Base-by-base conservation (phyloP, 2,329 filamentous ascomycete species). In the Talaromyces sp. region DNA sequence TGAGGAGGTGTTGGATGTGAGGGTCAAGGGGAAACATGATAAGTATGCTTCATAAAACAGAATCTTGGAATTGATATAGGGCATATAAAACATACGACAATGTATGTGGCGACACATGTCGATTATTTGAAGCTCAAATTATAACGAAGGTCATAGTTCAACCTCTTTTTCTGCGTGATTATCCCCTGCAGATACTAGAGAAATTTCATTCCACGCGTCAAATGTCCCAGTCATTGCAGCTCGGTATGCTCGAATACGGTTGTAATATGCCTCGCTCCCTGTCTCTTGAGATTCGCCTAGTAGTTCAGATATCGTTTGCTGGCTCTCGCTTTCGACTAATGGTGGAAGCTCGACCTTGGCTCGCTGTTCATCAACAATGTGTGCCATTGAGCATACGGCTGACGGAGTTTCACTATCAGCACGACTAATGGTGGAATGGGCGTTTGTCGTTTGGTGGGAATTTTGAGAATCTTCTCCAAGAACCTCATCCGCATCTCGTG, bases 1-100 rank as follows among this genome's bases (percentile, higher is more conserved):
- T 75, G 93, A 98, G 79, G 86, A 86, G 70, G 79, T 97, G 72
- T 79, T 98, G 69, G 89, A 96, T 78, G 82, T 97, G 63, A 95
- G 94, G 78, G 90, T 95, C 35, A 97, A 97, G 82, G 88, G 88
- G 64, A 97, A 96, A 80, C 93, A 96, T 79, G 93, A 97, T 79
- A 96, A 96, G 77, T 97, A 82, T 73, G 79, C 78, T 52, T 80
- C 73, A 35, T 73, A 60, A 70, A 27, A 5, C 2, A 45, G 13
- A 31, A 33, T n/a, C n/a, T 10, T 56, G 33, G 31, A 14, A 9
- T 24, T 56, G 24, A 10, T 31, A 8, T 5, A 54, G 57, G 47
- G 14, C 31, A 48, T n/a, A 52, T 52, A 14, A 24, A 33, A 14
- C 33, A 56, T 39, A 19, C 3, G 22, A 27, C 39, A 33, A 57